Evolutionary conservation across 768 basidiomycete genomes (phyloP), one percentile per base, ranked within the genome.

Genomic region (Suillus tomentosus): DNA sequence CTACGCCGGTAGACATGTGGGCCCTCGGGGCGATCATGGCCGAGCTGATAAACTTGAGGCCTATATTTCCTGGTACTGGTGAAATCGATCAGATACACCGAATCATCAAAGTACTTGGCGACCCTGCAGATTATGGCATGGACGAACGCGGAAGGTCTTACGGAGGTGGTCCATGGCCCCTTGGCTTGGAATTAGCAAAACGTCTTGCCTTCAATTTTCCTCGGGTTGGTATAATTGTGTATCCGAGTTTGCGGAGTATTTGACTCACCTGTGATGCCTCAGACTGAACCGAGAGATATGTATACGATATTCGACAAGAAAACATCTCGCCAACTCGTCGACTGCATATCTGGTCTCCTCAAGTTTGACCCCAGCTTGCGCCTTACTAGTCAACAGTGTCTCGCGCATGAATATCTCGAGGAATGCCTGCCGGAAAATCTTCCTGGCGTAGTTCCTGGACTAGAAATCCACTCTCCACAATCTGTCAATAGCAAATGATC

Each of bases 1-100:
- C 94, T 11, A 92, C 91, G 70, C 95, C 97, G 3, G 96, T 99
- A 31, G 97, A 99, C 71, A 94, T 99, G 92, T 99, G 97, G 97
- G 97, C 97, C 2, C 80, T 99, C 60, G 97, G 97, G 15, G 95
- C 96, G 8, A 99, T 99, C 76, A 91, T 99, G 86, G 94, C 96
- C 6, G 97, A 99, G 77, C 81, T 98, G 62, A 85, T 97, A 77
- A 99, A 96, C 73, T 84, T 99, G 64, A 90, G 92, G 66, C 96
- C 97, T 5, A 79, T 99, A 47, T 99, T 99, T 75, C 97, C 97
- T 34, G 97, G 97, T 22, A 87, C 89, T 60, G 90, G 89, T 72
- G 95, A 96, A 73, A 80, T 92, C 61, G 96, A 99, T 79, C 97
- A 99, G 78, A 88, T 99, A 37, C 87, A 83, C 64, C 82, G 89